phyloP scores from a whole-genome alignment of 306 rosid genomes.

The Astragalus membranaceus region DNA sequence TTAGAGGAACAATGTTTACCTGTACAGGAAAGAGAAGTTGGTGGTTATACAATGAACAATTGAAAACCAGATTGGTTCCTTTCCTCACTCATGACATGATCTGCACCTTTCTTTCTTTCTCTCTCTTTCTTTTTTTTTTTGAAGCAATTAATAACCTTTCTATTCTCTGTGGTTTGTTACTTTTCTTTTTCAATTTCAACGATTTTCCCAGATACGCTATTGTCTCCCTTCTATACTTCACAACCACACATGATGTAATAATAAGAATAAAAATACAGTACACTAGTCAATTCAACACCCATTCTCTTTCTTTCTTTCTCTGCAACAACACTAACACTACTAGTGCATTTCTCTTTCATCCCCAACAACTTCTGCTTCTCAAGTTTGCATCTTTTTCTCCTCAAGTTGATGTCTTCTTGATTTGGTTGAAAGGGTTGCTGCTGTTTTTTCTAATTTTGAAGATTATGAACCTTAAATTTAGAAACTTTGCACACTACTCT shows the following conservation, averaged over 20 bases:
- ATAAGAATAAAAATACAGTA: not conserved
- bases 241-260: not conserved
- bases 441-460: not conserved
- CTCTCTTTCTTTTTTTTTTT: constrained; percentile 18
- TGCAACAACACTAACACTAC: constrained; percentile 2
- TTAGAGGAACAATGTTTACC: constrained; percentile 38
- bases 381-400: not conserved
- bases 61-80: not conserved
- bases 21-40: constrained; percentile 26
- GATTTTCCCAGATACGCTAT: constrained; percentile 75
- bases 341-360: constrained; percentile 20
- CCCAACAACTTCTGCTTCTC: not conserved
- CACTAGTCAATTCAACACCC: constrained; percentile 12
- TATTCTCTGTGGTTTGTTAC: not conserved
- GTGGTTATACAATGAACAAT: constrained; percentile 38
- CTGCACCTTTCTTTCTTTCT: constrained; percentile 7
- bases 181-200: constrained; percentile 40
- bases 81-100: constrained; percentile 31
- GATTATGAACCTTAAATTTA: not conserved
- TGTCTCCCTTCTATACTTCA: constrained; percentile 42
- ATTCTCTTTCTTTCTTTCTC: not conserved
- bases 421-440: too few relatives aligned
- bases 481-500: too few relatives aligned
- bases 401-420: too few relatives aligned
- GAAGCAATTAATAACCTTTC: not conserved